These are phyloP conservation scores for Saprolegnia parasitica DNA, from an alignment of 352 stramenopile genomes.

Conservation along the genomic window DNA sequence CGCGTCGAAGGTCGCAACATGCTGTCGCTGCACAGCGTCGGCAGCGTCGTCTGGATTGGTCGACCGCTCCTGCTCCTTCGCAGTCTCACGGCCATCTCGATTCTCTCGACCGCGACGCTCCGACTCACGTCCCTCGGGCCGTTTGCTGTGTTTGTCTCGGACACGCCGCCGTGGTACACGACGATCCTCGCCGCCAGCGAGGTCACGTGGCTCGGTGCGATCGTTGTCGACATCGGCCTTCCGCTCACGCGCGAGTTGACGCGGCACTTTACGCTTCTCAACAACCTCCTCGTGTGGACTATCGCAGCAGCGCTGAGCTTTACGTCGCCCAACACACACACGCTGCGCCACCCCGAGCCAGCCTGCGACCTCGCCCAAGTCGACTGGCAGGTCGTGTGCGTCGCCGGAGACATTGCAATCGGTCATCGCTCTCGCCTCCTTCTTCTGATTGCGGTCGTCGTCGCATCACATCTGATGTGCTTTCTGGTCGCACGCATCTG, in stretches of 20 bases:
- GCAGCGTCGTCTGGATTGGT: constrained; percentile 9
- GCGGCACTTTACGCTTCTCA: background rate
- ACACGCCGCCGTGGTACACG: background rate
- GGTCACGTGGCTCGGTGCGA: background rate
- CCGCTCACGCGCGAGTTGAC: background rate
- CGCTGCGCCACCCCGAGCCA: background rate
- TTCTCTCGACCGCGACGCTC: constrained; percentile 4
- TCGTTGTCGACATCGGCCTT: background rate
- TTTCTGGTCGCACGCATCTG: background rate
- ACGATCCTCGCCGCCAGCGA: background rate
- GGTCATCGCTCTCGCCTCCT: background rate
- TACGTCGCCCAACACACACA: background rate
- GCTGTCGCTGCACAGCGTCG: background rate
- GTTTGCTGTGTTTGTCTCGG: background rate
- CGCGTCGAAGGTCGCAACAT: background rate
- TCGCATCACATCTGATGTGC: too few relatives aligned
- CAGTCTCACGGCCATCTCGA: constrained; percentile 1
- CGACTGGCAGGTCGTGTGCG: background rate
- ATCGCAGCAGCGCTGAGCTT: background rate
- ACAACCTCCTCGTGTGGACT: background rate
- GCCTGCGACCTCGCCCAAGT: background rate
- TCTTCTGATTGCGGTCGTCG: background rate
- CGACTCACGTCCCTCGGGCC: background rate
- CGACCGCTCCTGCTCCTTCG: constrained; percentile 14
- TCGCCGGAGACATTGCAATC: background rate